phyloP scores from a whole-genome alignment of 176 grass and related monocot genomes.

The Oropetium thomaeum region DNA sequence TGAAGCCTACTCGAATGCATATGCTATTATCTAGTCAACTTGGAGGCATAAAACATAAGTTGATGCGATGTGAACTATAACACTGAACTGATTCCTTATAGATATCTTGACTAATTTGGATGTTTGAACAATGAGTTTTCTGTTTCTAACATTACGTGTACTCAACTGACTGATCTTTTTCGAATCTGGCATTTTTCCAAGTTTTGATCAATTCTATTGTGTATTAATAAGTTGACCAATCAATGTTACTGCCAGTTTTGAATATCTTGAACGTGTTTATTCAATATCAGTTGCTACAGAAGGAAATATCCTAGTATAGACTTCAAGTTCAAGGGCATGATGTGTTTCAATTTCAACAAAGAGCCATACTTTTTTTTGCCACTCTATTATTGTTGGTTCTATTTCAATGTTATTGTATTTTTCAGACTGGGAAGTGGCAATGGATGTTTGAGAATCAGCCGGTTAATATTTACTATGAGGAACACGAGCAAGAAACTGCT shows the following conservation, averaged over 20 bases:
- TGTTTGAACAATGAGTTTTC: too few species aligned
- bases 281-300: not conserved
- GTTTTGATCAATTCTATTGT: not conserved
- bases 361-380: slow-evolving; percentile 6
- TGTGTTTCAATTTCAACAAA: not conserved
- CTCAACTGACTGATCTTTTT: not conserved
- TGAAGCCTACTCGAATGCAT: too few species aligned
- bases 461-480: slow-evolving; percentile 76
- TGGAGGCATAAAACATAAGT: too few species aligned
- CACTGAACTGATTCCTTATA: too few species aligned
- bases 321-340: not conserved
- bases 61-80: too few species aligned
- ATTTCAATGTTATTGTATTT: slow-evolving; percentile 21
- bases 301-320: not conserved
- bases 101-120: too few species aligned
- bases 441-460: slow-evolving; percentile 71
- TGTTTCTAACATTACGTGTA: too few species aligned
- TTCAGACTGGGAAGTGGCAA: slow-evolving; percentile 86
- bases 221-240: not conserved
- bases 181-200: not conserved
- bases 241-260: not conserved
- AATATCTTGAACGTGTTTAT: not conserved
- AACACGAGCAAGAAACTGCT: slow-evolving; percentile 44
- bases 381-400: slow-evolving; percentile 3
- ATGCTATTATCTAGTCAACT: too few species aligned